Evolutionary conservation across 2,329 filamentous ascomycete species (phyloP), one percentile per base, ranked within the genome.

Genomic region (Aspergillus flavus): DNA sequence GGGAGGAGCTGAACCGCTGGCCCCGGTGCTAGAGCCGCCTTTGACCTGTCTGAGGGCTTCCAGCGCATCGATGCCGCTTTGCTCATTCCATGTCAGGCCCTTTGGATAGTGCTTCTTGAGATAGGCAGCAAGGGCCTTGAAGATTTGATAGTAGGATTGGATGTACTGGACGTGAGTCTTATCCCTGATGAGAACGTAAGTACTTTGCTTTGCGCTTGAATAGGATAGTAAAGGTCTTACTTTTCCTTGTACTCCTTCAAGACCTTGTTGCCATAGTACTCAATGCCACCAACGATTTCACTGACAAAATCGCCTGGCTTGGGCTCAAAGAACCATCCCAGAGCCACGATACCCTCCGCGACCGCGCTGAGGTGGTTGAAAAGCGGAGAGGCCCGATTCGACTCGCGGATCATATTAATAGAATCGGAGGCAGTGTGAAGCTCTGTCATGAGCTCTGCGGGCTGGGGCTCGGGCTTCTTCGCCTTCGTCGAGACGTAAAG

Each of bases 181-280:
- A 72, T 94, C 92, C 81, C 92, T 95, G 68, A 19, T 21, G 43
- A 48, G 58, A 43, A 26, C 76, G 41, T 76, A 68, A 55, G 58
- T 61, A 30, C 53, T 23, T 43, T 12, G 16, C 19, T 19, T 21
- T 21, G 23, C 12, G n/a, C 55, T 36, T 64, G 19, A n/a, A 41
- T 7, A 39, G 10, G 21, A 19, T 19, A 12, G 0, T 32, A 14
- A 16, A 57, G 19, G 32, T 66, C 85, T 70, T 76, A 91, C 89
- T 88, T 90, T 67, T 91, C 94, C 80, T 96, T 97, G 78, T 91
- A 89, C 71, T 96, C 91, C 80, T 93, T 96, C 70, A 98, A 82
- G 43, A 99, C 92, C 71, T 94, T 89, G 82, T 99, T 98, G 39
- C 95, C 95, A 72, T 92, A 97, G 82, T 96, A 96, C 76, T 98